A percentile compares a stretch with the other conserved stretches of the same genome.
Evolutionary conservation across 1,284 basidiomycete genomes (phyloP).

Genomic region (Thecaphora thlaspeos): DNA sequence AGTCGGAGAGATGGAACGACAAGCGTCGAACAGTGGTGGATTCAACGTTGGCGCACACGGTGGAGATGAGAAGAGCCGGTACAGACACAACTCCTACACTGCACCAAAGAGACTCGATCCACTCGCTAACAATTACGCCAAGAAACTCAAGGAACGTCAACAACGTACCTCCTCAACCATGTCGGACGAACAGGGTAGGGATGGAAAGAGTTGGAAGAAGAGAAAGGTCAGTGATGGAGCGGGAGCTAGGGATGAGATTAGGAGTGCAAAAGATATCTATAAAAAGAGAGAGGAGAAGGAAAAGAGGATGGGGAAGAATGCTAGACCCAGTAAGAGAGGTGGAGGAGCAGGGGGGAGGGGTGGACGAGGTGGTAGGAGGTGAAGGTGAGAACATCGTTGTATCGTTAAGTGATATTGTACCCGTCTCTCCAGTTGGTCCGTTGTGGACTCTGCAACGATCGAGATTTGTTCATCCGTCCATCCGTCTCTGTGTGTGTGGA

Average conservation of each 20-base stretch:
- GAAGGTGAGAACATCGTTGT: no score
- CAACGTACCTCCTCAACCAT: not conserved
- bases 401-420: no score
- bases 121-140: constrained; percentile 16
- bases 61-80: constrained; percentile 22
- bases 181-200: not conserved
- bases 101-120: constrained; percentile 35
- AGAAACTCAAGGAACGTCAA: constrained; percentile 38
- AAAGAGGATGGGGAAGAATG: constrained; percentile 51
- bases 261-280: constrained; percentile 44
- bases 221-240: not conserved
- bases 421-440: no score
- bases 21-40: no score
- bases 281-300: constrained; percentile 40
- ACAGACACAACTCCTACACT: constrained; percentile 40
- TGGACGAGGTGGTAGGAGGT: not conserved
- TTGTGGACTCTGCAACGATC: no score
- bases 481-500: no score
- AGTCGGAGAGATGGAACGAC: constrained; percentile 75
- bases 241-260: constrained; percentile 39
- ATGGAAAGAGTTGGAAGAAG: not conserved
- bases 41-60: constrained; percentile 6
- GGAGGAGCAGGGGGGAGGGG: not conserved
- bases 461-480: no score
- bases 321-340: constrained; percentile 37